A percentile compares a stretch with the other conserved stretches of the same genome.
phyloP scores from a whole-genome alignment of 768 basidiomycete genomes.

The Krasilnikovozyma curviuscula region DNA sequence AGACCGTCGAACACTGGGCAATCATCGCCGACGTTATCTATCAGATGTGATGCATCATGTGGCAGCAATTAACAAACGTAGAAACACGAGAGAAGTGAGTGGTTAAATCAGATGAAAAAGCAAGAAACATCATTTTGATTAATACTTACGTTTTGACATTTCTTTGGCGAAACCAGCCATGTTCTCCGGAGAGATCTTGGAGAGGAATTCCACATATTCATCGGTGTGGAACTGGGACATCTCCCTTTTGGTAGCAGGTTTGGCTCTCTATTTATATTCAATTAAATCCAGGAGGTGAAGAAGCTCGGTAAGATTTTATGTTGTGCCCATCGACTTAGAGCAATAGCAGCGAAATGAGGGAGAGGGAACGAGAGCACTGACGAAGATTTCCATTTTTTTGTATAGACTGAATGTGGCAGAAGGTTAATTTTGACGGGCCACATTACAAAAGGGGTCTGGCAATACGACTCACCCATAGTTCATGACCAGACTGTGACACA shows the following conservation, averaged over 20 bases:
- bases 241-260: slow-evolving; percentile 96
- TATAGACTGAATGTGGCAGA: slow-evolving; percentile 40
- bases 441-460: neutral
- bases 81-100: too few species aligned
- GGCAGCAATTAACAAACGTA: too few species aligned
- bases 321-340: neutral
- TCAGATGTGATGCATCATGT: too few species aligned
- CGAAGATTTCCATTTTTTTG: slow-evolving; percentile 99
- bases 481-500: slow-evolving; percentile 99
- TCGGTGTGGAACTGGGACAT: slow-evolving; percentile 99
- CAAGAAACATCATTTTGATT: too few species aligned
- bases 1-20: slow-evolving; percentile 97
- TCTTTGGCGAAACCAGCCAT: slow-evolving; percentile 86
- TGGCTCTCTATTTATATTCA: slow-evolving; percentile 50
- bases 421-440: slow-evolving; percentile 34
- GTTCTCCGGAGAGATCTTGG: slow-evolving; percentile 80
- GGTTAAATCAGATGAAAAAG: too few species aligned
- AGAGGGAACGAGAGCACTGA: slow-evolving; percentile 41
- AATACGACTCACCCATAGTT: slow-evolving; percentile 31
- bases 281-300: neutral
- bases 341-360: neutral
- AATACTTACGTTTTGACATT: slow-evolving; percentile 69
- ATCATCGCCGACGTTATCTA: slow-evolving; percentile 96
- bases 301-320: neutral
- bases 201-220: slow-evolving; percentile 95